phyloP scores from a whole-genome alignment of 2,329 filamentous ascomycete genomes.

The Aureobasidium sp. region DNA sequence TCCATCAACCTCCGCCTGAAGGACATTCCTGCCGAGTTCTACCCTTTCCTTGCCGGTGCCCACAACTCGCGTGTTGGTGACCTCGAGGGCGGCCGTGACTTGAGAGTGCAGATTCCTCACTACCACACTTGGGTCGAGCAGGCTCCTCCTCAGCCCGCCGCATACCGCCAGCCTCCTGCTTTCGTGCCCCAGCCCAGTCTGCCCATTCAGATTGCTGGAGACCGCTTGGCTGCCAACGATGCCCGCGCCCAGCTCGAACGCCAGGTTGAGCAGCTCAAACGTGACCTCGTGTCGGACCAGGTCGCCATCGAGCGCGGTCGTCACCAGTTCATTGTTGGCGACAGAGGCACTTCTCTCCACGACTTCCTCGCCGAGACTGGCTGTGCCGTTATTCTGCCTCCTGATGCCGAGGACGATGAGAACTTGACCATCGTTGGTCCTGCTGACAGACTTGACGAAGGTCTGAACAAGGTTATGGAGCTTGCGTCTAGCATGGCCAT shows the following conservation, averaged over 20 bases:
- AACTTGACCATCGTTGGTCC: conserved; percentile 79
- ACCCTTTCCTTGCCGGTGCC: conserved; percentile 84
- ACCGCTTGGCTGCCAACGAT: conserved; percentile 71
- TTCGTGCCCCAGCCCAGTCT: conserved; percentile 66
- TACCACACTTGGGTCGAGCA: conserved; percentile 65
- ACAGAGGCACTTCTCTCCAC: conserved; percentile 67
- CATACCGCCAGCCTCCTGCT: conserved; percentile 54
- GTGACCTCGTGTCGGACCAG: conserved; percentile 67
- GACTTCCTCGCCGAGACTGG: conserved; percentile 87
- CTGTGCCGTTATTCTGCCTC: conserved; percentile 75
- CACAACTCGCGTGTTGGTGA: conserved; percentile 58
- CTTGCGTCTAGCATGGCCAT: conserved; percentile 80
- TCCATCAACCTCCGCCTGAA: conserved; percentile 74
- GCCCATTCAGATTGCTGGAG: conserved; percentile 78
- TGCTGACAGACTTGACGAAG: conserved; percentile 60
- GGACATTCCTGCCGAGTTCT: conserved; percentile 82
- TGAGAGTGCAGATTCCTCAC: conserved; percentile 74
- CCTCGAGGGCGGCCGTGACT: conserved; percentile 63
- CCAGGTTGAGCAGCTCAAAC: conserved; percentile 64
- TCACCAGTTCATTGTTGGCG: conserved; percentile 91
- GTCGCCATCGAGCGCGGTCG: conserved; percentile 74
- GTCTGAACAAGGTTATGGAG: conserved; percentile 76
- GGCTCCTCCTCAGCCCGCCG: conserved; percentile 54
- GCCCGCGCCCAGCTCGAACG: conserved; percentile 74
- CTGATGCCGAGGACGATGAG: conserved; percentile 68